phyloP scores from a whole-genome alignment of 1,139 yeast genomes.

The Candida tropicalis region DNA sequence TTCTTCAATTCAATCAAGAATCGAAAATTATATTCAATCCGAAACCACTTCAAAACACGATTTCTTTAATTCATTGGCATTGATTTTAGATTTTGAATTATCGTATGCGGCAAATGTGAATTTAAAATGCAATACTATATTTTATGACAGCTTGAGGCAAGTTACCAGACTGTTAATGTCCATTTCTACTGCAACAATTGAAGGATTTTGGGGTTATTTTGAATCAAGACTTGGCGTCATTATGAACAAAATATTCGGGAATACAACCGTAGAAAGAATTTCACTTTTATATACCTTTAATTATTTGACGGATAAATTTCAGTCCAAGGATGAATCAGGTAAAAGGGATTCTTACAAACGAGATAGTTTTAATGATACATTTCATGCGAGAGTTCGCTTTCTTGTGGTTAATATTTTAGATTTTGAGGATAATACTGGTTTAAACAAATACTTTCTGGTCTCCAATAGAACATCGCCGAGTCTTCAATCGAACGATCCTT shows the following conservation, averaged over 20 bases:
- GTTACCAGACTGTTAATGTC: constrained; percentile 25
- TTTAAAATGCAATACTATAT: constrained; percentile 23
- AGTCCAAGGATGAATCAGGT: constrained; percentile 21
- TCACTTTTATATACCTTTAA: constrained; percentile 34
- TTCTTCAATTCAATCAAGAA: constrained; percentile 14
- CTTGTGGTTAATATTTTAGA: constrained; percentile 38
- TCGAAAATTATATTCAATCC: constrained; percentile 11
- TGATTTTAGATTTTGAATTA: constrained; percentile 29
- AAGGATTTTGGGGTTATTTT: constrained; percentile 39
- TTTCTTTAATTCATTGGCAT: constrained; percentile 21
- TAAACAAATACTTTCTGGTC: constrained; percentile 42
- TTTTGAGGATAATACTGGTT: constrained; percentile 50
- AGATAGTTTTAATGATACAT: constrained; percentile 42
- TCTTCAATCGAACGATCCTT: constrained; percentile 22
- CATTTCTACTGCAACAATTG: constrained; percentile 24
- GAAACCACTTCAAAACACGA: constrained; percentile 4
- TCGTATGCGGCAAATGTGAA: constrained; percentile 17
- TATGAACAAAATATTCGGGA: constrained; percentile 27
- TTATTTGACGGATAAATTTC: constrained; percentile 36
- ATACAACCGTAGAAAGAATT: constrained; percentile 37
- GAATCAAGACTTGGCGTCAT: constrained; percentile 34
- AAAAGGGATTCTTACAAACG: constrained; percentile 33
- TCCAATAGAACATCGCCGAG: constrained; percentile 28
- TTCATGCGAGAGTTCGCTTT: constrained; percentile 39
- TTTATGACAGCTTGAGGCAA: constrained; percentile 26